Base-by-base conservation (phyloP, 805 yeast species). In the Candida ovalis region DNA sequence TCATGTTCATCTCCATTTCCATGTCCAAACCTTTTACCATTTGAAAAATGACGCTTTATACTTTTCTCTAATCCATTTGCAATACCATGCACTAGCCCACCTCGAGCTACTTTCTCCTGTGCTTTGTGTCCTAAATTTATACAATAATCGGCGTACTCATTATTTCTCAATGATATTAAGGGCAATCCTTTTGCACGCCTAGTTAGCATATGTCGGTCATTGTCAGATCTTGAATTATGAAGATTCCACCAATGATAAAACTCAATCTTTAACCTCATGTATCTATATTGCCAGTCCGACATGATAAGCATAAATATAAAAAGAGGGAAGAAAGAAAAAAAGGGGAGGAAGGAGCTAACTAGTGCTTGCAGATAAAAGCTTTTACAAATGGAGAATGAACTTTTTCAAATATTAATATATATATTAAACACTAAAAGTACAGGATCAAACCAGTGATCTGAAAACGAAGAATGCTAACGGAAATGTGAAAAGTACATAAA, bases 231-330 rank as follows among this genome's bases (percentile, higher is more conserved):
- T 21, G 55, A 55, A 2, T 45, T 42, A 17, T 54, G 51, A 43
- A 46, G 54, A 42, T 58, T 57, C 64, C 62, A 58, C 64, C 67
- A 63, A 18, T 59, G 61, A 43, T 57, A 52, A 40, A 64, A 46
- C 40, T 55, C 57, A 19, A 66, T 44, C 44, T 54, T 55, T 42
- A 53, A 44, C 46, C 51, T 52, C 44, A 54, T 37, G 42, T 47
- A 53, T 33, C 46, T 54, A 42, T 53, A 55, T 17, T 56, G 57
- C 23, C 57, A 40, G 46, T 53, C 50, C 12, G 41, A 35, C 38
- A 35, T 35, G 4, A 7, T 18, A 5, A 5, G 12, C 17, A 35
- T 5, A 15, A 15, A 15, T 7, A 8, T 32, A 15, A 10, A 8
- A 32, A 32, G 36, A n/a, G 17, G 6, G 17, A 32, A n/a, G 36